Evolutionary conservation across 192 early-diverging fungal species (phyloP).

Genomic region (Cetraspora pellucida): DNA sequence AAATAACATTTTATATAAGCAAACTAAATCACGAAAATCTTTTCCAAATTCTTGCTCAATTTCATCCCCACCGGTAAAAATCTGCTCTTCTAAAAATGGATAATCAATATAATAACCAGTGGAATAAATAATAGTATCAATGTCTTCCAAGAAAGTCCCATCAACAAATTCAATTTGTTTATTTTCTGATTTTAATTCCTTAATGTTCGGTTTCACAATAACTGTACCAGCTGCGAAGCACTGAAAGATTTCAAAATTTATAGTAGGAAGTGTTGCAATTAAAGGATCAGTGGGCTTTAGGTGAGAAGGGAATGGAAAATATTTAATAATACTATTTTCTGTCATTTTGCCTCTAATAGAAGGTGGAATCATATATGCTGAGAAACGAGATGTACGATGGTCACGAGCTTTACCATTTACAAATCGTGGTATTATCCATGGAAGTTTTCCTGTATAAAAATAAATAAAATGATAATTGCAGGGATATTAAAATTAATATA

Average conservation of each 20-base stretch:
- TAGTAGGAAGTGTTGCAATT: slow-evolving; percentile 49
- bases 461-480: slow-evolving; percentile 43
- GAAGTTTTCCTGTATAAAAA: too few relatives aligned
- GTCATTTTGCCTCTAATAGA: too few relatives aligned
- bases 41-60: slow-evolving; percentile 36
- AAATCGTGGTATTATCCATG: too few relatives aligned
- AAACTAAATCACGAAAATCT: slow-evolving; percentile 48
- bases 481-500: slow-evolving; percentile 42
- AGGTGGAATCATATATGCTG: too few relatives aligned
- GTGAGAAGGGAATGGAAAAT: slow-evolving; percentile 38
- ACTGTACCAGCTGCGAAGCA: slow-evolving; percentile 56
- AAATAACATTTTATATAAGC: slow-evolving; percentile 62
- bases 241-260: slow-evolving; percentile 53
- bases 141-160: slow-evolving; percentile 48
- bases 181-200: slow-evolving; percentile 39
- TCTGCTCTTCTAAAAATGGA: slow-evolving; percentile 50
- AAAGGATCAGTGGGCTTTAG: slow-evolving; percentile 45
- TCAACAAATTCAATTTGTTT: slow-evolving; percentile 59
- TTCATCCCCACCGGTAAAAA: slow-evolving; percentile 46
- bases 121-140: slow-evolving; percentile 63
- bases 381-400: too few relatives aligned
- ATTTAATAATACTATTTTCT: slow-evolving; percentile 40
- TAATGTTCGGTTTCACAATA: slow-evolving; percentile 51
- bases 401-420: too few relatives aligned
- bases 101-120: slow-evolving; percentile 63